A percentile compares a stretch with the other conserved stretches of the same genome.
These are phyloP conservation scores for Oenanthe javanica DNA, from an alignment of 140 eudicot genomes.

Conservation along the genomic window DNA sequence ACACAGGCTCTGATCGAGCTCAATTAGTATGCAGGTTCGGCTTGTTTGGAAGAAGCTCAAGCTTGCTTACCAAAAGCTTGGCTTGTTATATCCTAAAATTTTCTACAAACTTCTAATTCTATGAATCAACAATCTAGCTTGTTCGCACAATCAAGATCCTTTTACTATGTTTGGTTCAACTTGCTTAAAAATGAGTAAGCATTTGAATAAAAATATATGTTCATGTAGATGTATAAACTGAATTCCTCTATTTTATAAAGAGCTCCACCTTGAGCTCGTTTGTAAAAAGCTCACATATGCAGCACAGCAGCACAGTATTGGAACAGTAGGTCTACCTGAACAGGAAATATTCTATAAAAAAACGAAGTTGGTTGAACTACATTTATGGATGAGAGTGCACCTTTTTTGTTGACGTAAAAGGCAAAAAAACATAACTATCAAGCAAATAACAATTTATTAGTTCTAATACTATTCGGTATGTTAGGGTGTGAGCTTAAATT, in stretches of 20 bases:
- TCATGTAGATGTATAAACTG: neutral
- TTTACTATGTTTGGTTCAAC: neutral
- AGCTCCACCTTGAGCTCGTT: neutral
- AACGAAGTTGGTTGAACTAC: neutral
- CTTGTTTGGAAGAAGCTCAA: neutral
- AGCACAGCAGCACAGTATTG: neutral
- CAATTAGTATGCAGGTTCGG: neutral
- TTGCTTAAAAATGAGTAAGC: neutral
- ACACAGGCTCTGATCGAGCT: neutral
- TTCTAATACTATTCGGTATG: neutral
- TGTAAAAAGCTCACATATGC: neutral
- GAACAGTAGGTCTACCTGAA: neutral
- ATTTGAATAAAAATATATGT: neutral
- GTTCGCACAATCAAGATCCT: neutral
- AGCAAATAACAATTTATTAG: neutral
- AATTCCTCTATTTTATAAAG: neutral
- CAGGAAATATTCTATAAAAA: neutral
- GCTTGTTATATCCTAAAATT: neutral
- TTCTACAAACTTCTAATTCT: neutral
- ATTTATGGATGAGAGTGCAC: neutral
- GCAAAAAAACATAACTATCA: too few relatives aligned
- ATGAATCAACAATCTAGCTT: neutral
- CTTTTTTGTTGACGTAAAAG: neutral
- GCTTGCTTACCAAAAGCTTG: neutral
- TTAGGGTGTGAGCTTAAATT: neutral